These are phyloP conservation scores for Prinsepia uniflora DNA, from an alignment of 306 rosid genomes.

Conservation along the genomic window DNA sequence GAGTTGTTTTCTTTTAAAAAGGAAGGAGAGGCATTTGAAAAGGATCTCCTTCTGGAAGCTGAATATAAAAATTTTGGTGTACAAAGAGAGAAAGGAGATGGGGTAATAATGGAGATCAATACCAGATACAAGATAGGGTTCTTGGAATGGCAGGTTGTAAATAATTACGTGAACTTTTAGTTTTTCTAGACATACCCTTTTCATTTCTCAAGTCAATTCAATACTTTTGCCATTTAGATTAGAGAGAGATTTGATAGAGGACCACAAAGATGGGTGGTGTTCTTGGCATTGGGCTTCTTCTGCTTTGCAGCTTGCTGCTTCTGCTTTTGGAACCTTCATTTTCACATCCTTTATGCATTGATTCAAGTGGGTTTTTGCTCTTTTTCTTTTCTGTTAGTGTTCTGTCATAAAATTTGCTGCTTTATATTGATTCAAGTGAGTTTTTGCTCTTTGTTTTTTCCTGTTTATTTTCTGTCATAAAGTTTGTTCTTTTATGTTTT, in stretches of 20 bases:
- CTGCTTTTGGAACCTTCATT: slow-evolving; percentile 48
- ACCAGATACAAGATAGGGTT: slow-evolving; percentile 9
- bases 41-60: slow-evolving; percentile 27
- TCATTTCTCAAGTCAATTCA: slow-evolving; percentile 17
- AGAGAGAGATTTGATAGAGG: slow-evolving; percentile 26
- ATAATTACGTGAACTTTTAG: neutral
- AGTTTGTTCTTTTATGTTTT: neutral
- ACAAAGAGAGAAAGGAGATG: neutral
- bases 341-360: slow-evolving; percentile 76
- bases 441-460: slow-evolving; percentile 10
- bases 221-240: slow-evolving; percentile 20
- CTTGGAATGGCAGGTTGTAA: slow-evolving; percentile 22
- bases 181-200: slow-evolving; percentile 3
- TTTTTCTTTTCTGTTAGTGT: neutral
- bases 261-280: slow-evolving; percentile 46
- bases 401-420: neutral
- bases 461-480: neutral
- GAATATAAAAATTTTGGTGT: slow-evolving; percentile 3
- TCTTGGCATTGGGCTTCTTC: slow-evolving; percentile 39
- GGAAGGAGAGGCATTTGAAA: slow-evolving; percentile 24
- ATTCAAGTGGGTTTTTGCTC: slow-evolving; percentile 62
- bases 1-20: slow-evolving; percentile 15
- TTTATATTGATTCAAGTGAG: slow-evolving; percentile 68
- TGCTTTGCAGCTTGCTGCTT: slow-evolving; percentile 41
- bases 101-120: slow-evolving; percentile 2